Conservation (phyloP, 805 yeast species). For the Naumovozyma castellii region DNA sequence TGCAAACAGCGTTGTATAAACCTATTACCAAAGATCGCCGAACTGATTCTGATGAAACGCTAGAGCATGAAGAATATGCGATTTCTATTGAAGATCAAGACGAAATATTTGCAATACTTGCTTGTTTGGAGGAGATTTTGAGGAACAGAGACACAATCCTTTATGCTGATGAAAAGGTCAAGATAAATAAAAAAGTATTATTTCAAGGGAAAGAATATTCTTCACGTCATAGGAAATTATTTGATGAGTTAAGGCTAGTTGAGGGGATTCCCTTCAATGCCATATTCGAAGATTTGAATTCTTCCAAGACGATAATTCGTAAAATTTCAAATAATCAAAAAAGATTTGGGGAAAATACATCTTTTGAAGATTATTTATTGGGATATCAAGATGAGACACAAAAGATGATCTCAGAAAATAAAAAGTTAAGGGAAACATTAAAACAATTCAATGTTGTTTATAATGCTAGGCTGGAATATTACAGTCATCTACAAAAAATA, state of each 20-base stretch:
- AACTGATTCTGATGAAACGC: constrained; percentile 8
- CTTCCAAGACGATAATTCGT: constrained; percentile 15
- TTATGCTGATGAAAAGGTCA: constrained; percentile 21
- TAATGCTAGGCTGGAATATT: constrained; percentile 75
- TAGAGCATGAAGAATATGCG: constrained; percentile 59
- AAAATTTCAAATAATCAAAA: constrained; percentile 6
- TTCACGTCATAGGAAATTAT: constrained; percentile 25
- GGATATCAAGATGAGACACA: constrained; percentile 15
- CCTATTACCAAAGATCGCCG: constrained; percentile 24
- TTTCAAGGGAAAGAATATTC: constrained; percentile 19
- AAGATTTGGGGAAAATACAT: constrained; percentile 1
- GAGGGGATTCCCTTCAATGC: constrained; percentile 25
- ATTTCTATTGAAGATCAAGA: constrained; percentile 70
- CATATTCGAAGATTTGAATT: constrained; percentile 28
- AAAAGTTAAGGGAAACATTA: constrained; percentile 33
- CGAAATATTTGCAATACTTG: constrained; percentile 48
- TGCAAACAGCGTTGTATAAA: constrained; percentile 14
- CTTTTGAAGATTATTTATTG: constrained; percentile 22
- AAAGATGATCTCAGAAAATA: constrained; percentile 18
- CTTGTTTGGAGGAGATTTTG: constrained; percentile 40
- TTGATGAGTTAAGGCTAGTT: constrained; percentile 16
- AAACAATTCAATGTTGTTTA: constrained; percentile 53
- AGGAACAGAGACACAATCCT: constrained; percentile 34
- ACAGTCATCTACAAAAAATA: constrained; percentile 71
- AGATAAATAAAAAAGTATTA: constrained; percentile 11